These are phyloP conservation scores for Penicillium sp. DNA, from an alignment of 2,329 filamentous ascomycete species.

Conservation along the genomic window DNA sequence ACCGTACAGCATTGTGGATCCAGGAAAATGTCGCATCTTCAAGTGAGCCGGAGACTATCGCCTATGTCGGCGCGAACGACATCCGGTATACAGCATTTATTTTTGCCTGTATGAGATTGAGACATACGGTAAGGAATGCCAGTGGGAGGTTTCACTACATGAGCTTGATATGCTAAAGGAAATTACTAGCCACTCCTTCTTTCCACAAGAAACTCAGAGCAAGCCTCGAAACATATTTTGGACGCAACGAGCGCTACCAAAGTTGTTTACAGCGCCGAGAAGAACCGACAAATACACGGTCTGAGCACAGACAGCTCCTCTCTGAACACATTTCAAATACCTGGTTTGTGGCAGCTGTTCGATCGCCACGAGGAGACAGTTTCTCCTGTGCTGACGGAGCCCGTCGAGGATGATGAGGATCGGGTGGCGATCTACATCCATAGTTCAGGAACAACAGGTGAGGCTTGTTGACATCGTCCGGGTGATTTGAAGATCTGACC, in stretches of 20 bases:
- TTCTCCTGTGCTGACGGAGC: background rate
- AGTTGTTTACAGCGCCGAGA: constrained; percentile 33
- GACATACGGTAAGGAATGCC: constrained; percentile 13
- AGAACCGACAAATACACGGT: constrained; percentile 23
- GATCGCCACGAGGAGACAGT: background rate
- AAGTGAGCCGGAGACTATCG: constrained; percentile 5
- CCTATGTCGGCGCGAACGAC: constrained; percentile 27
- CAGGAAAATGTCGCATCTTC: constrained; percentile 8
- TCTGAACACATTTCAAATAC: background rate
- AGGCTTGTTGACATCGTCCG: background rate
- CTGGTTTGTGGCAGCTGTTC: constrained; percentile 2
- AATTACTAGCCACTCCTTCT: constrained; percentile 17
- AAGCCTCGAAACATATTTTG: constrained; percentile 22
- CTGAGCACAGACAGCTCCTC: constrained; percentile 9
- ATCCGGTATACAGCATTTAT: constrained; percentile 23
- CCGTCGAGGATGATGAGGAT: constrained; percentile 26
- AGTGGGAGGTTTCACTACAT: too few relatives aligned
- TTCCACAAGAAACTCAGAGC: constrained; percentile 25
- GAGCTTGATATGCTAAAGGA: background rate
- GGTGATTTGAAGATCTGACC: background rate
- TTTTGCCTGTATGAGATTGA: constrained; percentile 22
- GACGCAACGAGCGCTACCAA: constrained; percentile 17
- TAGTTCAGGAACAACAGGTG: constrained; percentile 41
- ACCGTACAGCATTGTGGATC: constrained; percentile 19
- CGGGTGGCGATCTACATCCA: constrained; percentile 34